A percentile compares a stretch with the other conserved stretches of the same genome.
phyloP scores from a whole-genome alignment of 352 stramenopile genomes.

The Pythium apleroticum region DNA sequence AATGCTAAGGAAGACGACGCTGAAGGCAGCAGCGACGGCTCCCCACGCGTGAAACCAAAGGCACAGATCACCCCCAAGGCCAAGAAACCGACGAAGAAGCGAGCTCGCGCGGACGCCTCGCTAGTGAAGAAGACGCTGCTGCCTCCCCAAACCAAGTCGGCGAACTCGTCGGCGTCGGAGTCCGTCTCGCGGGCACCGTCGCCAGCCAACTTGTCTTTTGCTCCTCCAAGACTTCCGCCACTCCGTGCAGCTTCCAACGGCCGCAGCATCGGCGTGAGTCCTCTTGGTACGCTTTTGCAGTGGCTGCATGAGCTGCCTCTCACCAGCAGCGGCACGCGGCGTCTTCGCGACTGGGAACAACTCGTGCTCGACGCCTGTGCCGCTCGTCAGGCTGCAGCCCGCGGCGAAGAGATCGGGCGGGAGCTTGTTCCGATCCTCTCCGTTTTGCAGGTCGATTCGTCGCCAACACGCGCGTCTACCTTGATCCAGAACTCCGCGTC shows the following conservation, averaged over 20 bases:
- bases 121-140: not conserved
- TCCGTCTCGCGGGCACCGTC: not conserved
- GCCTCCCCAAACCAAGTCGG: not conserved
- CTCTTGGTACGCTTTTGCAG: not conserved
- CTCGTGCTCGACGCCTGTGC: not conserved
- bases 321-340: not conserved
- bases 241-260: too few relatives aligned
- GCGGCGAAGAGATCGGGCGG: not conserved
- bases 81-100: not conserved
- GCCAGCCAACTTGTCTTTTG: not conserved
- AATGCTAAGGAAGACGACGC: not conserved
- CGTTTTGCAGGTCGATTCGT: not conserved
- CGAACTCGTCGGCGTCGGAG: not conserved
- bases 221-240: too few relatives aligned
- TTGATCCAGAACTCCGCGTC: not conserved
- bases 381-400: not conserved
- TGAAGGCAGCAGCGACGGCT: not conserved
- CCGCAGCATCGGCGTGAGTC: not conserved
- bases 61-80: not conserved
- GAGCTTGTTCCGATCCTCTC: slow-evolving; percentile 11
- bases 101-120: not conserved
- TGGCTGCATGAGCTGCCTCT: slow-evolving; percentile 9
- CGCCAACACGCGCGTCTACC: not conserved
- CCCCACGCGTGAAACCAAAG: not conserved
- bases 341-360: slow-evolving; percentile 6